Evolutionary conservation across 1,284 basidiomycete genomes (phyloP).

Genomic region (Abortiporus biennis): DNA sequence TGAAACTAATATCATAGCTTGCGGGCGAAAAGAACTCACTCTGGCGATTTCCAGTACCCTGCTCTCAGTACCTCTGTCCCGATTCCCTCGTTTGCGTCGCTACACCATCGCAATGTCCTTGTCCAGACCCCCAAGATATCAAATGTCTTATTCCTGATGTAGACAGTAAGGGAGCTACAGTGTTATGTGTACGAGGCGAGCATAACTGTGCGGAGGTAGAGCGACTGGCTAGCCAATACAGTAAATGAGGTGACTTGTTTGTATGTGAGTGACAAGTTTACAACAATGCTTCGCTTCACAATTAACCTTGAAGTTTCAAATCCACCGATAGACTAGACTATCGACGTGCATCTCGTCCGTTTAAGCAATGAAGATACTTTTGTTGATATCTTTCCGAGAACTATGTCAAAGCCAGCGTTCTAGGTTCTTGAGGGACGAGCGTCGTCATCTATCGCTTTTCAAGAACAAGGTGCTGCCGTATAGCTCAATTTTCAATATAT

Average conservation of each 20-base stretch:
- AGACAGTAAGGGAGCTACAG: conserved; percentile 28
- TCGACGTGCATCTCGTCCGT: too few relatives aligned
- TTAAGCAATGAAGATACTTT: too few relatives aligned
- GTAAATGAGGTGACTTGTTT: not conserved
- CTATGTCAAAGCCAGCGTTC: too few relatives aligned
- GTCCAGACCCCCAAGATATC: conserved; percentile 35
- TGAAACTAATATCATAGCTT: not conserved
- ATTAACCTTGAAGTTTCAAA: too few relatives aligned
- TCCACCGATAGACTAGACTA: too few relatives aligned
- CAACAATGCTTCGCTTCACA: too few relatives aligned
- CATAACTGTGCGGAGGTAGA: conserved; percentile 31
- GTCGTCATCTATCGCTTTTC: too few relatives aligned
- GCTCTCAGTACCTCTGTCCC: conserved; percentile 33
- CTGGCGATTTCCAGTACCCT: conserved; percentile 26
- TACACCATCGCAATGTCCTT: conserved; percentile 35
- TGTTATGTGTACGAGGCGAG: conserved; percentile 32
- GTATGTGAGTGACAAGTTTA: not conserved
- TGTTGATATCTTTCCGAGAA: too few relatives aligned
- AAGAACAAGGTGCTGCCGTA: too few relatives aligned
- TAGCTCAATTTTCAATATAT: too few relatives aligned
- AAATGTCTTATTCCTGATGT: conserved; percentile 35
- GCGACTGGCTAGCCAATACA: conserved; percentile 17
- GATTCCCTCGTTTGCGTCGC: conserved; percentile 33
- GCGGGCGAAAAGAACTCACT: not conserved
- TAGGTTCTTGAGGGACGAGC: too few relatives aligned